Base-by-base conservation (phyloP, 2,329 filamentous ascomycete species). In the Neopestalotiopsis clavispora region DNA sequence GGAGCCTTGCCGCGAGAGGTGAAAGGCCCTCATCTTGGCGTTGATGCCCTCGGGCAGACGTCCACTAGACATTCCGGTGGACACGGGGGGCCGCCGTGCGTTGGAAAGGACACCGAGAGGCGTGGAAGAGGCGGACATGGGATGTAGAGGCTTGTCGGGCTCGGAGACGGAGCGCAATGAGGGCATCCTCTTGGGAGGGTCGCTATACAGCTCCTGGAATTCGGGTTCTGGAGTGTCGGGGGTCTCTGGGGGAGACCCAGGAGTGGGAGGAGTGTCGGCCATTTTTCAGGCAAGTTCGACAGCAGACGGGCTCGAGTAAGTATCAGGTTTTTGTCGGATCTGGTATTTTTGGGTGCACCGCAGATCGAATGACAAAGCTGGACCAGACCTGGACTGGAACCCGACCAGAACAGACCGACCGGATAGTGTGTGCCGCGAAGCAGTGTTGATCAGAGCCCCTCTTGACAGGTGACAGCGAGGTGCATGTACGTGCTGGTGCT, bases 71-170 rank as follows among this genome's bases (percentile, higher is more conserved):
- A 83, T 79, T 57, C 78, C 78, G 1, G 83, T 76, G 12, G 81
- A 76, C 14, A 81, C 81, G 23, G 81, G 77, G 3, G 88, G 89
- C 63, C 87, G 84, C 69, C 89, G 84, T 4, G 87, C 89, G 72
- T 82, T 88, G 79, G 91, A 94, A 75, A 97, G 83, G 69, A 93
- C 88, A 56, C 94, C 94, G 4, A 95, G 84, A 56, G 93, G 91
- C 34, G 92, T 96, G n/a, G 94, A 97, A n/a, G 90, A 94, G 6
- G 92, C 83, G 68, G 89, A 93, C 89, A 97, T 94, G 68, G 71
- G 72, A 40, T 82, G 79, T 30, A 80, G 80, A 38, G 83, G 77
- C 67, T 82, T 84, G 72, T 84, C 82, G 23, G 90, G 82, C 64
- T 91, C 88, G 67, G 90, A 89, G 23, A 87, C 80, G 61, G 89